These are phyloP conservation scores for Amaranthus cruentus DNA, from an alignment of 148 eudicot genomes.

Conservation along the genomic window DNA sequence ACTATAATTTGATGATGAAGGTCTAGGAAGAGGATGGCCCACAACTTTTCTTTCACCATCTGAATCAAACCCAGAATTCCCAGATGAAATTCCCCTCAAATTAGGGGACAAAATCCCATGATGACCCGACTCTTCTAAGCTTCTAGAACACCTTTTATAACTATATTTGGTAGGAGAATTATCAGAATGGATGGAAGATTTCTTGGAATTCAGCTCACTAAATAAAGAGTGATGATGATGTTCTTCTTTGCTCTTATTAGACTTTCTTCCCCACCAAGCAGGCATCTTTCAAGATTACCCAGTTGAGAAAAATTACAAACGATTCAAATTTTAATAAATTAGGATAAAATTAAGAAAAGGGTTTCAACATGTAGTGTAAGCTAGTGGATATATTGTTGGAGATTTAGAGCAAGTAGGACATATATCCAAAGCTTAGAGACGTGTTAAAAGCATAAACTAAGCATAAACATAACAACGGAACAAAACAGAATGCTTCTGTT, in stretches of 20 bases:
- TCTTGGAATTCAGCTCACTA: constrained; percentile 12
- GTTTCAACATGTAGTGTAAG: background rate
- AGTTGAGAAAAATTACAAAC: background rate
- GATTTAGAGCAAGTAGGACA: too few relatives aligned
- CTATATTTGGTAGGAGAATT: background rate
- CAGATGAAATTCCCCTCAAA: constrained; percentile 17
- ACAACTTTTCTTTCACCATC: constrained; percentile 32
- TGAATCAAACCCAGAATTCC: constrained; percentile 45
- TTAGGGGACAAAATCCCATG: constrained; percentile 16
- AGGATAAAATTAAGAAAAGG: constrained; percentile 3
- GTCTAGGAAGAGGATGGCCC: constrained; percentile 67
- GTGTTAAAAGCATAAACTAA: too few relatives aligned
- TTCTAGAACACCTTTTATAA: constrained; percentile 29
- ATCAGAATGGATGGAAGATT: background rate
- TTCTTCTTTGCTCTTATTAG: constrained; percentile 45
- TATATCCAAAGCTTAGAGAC: too few relatives aligned
- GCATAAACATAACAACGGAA: too few relatives aligned
- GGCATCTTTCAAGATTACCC: constrained; percentile 40
- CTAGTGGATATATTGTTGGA: background rate
- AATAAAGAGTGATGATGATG: constrained; percentile 12
- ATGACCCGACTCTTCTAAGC: constrained; percentile 39
- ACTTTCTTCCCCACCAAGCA: constrained; percentile 77
- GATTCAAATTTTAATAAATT: constrained; percentile 4
- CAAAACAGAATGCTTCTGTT: too few relatives aligned
- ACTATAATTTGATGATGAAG: constrained; percentile 13